phyloP scores from a whole-genome alignment of 2,329 filamentous ascomycete species.

The Nemania abortiva region DNA sequence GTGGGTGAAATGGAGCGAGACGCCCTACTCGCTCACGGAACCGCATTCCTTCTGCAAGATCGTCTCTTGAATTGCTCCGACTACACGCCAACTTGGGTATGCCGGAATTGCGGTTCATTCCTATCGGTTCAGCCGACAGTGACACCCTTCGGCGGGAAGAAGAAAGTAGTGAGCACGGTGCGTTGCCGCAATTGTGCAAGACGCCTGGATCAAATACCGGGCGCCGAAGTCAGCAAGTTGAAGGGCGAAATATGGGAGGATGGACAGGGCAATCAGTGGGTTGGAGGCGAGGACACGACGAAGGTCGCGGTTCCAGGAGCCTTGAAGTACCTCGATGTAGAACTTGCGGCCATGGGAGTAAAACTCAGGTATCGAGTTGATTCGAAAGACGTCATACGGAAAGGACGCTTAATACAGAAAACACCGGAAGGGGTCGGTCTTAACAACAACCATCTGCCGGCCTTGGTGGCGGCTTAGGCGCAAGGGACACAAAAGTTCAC shows the following conservation, averaged over 20 bases:
- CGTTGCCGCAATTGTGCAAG: constrained; percentile 83
- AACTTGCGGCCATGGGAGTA: constrained; percentile 95
- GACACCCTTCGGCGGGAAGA: constrained; percentile 72
- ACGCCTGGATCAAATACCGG: constrained; percentile 68
- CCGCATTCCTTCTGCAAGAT: constrained; percentile 94
- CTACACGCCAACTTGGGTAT: constrained; percentile 90
- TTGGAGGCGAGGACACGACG: constrained; percentile 90
- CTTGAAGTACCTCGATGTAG: constrained; percentile 92
- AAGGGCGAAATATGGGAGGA: constrained; percentile 92
- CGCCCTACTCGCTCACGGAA: constrained; percentile 92
- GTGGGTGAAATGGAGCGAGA: constrained; percentile 99
- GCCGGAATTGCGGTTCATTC: constrained; percentile 89
- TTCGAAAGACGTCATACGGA: constrained; percentile 73
- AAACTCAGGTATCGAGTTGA: constrained; percentile 84
- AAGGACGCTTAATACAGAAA: constrained; percentile 60
- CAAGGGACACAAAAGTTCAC: constrained; percentile 7
- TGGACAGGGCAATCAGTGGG: constrained; percentile 83
- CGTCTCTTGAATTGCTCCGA: constrained; percentile 97
- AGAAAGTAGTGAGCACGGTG: constrained; percentile 75
- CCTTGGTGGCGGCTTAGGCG: constrained; percentile 45
- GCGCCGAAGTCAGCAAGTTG: constrained; percentile 65
- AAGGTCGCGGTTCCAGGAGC: constrained; percentile 93
- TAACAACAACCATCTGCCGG: constrained; percentile 44
- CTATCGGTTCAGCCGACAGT: constrained; percentile 86
- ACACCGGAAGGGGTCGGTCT: constrained; percentile 51